A percentile compares a stretch with the other conserved stretches of the same genome.
Conservation (phyloP, 306 rosid genomes). For the Fagus crenata region DNA sequence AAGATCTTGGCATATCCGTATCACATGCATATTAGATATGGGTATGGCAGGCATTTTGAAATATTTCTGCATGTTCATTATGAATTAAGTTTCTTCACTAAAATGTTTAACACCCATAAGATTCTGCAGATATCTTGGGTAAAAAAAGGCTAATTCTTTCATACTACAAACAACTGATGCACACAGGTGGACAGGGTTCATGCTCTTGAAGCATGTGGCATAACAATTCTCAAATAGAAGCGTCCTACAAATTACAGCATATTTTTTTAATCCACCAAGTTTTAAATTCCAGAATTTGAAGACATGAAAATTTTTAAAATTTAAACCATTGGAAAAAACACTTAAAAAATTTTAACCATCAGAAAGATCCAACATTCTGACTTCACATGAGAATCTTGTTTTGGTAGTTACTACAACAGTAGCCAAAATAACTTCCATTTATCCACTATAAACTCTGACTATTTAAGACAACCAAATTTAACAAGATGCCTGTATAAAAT, state of each 20-base stretch:
- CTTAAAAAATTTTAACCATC: neutral
- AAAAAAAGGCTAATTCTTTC: neutral
- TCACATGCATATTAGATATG: neutral
- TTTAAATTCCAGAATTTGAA: neutral
- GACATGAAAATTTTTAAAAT: neutral
- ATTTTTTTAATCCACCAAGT: neutral
- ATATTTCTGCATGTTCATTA: neutral
- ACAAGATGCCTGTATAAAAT: neutral
- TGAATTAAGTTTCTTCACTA: neutral
- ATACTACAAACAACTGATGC: neutral
- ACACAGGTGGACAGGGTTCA: neutral
- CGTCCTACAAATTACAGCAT: neutral
- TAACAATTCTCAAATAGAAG: neutral
- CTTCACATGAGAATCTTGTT: neutral
- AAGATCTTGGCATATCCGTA: neutral
- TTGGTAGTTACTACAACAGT: neutral
- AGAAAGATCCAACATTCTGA: neutral
- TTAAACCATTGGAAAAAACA: neutral
- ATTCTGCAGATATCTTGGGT: neutral
- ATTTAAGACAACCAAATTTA: neutral
- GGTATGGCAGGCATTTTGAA: neutral
- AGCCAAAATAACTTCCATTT: constrained; percentile 3
- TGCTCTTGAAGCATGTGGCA: neutral
- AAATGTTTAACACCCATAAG: neutral
- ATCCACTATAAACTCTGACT: neutral